Evolutionary conservation across 2,329 filamentous ascomycete species (phyloP).

Genomic region (Eutypella sp.): DNA sequence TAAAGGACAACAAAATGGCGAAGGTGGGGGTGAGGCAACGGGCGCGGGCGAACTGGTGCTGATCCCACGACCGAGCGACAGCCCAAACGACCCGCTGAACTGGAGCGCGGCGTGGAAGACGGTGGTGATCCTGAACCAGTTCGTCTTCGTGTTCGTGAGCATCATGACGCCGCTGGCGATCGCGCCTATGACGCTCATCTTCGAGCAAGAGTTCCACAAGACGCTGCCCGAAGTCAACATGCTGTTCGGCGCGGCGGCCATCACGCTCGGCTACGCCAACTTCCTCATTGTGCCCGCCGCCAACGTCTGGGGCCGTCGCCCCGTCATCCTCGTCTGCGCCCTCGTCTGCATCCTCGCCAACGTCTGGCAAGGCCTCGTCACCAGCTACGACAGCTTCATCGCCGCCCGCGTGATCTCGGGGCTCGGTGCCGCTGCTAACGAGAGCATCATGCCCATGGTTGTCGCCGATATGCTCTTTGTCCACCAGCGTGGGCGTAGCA

Average conservation of each 20-base stretch:
- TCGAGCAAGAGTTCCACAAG: conserved; percentile 29
- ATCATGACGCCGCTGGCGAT: conserved; percentile 31
- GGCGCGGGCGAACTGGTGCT: conserved; percentile 14
- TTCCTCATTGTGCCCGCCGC: conserved; percentile 28
- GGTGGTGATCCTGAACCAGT: conserved; percentile 27
- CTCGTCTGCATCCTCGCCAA: conserved; percentile 25
- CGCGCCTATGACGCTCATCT: conserved; percentile 29
- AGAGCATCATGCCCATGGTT: conserved; percentile 31
- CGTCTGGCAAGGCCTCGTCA: conserved; percentile 27
- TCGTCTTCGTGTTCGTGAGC: conserved; percentile 29
- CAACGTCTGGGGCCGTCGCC: conserved; percentile 28
- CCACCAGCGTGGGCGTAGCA: conserved; percentile 24
- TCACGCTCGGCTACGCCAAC: conserved; percentile 30
- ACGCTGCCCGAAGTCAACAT: conserved; percentile 28
- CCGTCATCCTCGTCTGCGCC: conserved; percentile 25
- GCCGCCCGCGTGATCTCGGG: conserved; percentile 27
- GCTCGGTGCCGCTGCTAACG: conserved; percentile 26
- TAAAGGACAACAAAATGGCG: conserved; percentile 2
- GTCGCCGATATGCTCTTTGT: conserved; percentile 27
- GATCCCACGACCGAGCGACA: conserved; percentile 18
- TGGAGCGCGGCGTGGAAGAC: conserved; percentile 28
- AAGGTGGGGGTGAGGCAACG: not conserved
- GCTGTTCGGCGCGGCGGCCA: conserved; percentile 27
- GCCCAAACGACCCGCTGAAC: conserved; percentile 25
- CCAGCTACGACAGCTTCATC: conserved; percentile 25